Evolutionary conservation across 495 filamentous ascomycete genomes (phyloP), one percentile per base, ranked within the genome.

Genomic region (Hypoxylon fragiforme): DNA sequence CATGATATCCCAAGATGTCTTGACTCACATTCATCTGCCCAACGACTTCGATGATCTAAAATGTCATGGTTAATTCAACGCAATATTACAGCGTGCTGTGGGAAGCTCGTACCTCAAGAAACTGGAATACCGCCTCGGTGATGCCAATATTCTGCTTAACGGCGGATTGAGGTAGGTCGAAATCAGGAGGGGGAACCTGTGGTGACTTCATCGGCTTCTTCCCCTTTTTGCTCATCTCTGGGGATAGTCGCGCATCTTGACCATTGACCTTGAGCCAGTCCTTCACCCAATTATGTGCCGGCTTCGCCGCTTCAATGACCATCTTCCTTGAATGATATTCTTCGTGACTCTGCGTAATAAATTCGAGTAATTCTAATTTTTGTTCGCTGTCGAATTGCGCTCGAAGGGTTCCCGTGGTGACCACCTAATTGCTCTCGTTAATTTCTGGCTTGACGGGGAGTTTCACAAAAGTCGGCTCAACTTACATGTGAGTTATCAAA

Each of bases 321-420:
- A 77, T 65, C 16, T 69, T 78, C 15, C 85, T 76, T 8, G 86
- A 84, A 36, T 89, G 73, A 55, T 82, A 90, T 68, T 91, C 88
- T 28, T 84, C 84, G 51, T 89, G 83, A 24, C 70, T 74, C 14
- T 69, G 75, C 0, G 83, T 82, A n/a, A 74, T 66, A 34, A 90
- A 82, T 52, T 91, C 86, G 11, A 91, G 77, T 52, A 88, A 70
- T 41, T 90, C 87, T 30, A 91, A 77, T 60, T 85, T 89, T 54
- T 85, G 81, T n/a, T 85, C 75, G 18, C 65, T 71, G 54, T 90
- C 84, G 44, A 90, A 88, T 40, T 84, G 78, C 6, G 81, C 86
- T 41, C 80, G 76, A 11, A 91, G 66, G 2, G 70, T 77, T 13
- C 87, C 86, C 15, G 68, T 79, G 1, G 82, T 77, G 39, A 90